phyloP scores from a whole-genome alignment of 305 asterid species.

The Rubia balearica region DNA sequence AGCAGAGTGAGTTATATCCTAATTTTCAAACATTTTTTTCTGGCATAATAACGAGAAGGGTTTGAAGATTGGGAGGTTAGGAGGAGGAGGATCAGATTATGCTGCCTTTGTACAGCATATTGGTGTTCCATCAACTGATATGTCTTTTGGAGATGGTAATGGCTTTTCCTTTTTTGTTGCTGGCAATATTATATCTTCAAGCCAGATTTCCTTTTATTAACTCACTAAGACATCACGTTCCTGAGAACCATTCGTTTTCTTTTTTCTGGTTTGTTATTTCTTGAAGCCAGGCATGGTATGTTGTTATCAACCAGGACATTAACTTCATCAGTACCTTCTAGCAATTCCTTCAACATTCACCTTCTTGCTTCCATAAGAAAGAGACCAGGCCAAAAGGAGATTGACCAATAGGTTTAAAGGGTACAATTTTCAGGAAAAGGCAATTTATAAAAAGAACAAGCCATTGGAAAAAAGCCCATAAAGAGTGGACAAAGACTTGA shows the following conservation, averaged over 20 bases:
- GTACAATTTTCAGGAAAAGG: not conserved
- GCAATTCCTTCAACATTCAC: not conserved
- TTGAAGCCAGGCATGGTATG: not conserved
- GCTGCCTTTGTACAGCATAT: slow-evolving; percentile 76
- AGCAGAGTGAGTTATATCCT: slow-evolving; percentile 7
- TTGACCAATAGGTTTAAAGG: not conserved
- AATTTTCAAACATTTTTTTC: not conserved
- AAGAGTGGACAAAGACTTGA: not conserved
- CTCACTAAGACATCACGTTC: not conserved
- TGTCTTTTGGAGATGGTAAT: slow-evolving; percentile 57
- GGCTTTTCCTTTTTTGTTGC: not conserved
- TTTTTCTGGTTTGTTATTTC: not conserved
- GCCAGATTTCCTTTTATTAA: slow-evolving; percentile 3
- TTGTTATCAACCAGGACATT: not conserved
- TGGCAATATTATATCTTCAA: slow-evolving; percentile 1
- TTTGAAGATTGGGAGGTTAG: slow-evolving; percentile 62
- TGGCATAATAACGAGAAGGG: slow-evolving; percentile 16
- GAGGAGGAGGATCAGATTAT: slow-evolving; percentile 77
- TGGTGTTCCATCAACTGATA: slow-evolving; percentile 64
- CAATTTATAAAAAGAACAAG: not conserved
- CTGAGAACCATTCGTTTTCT: not conserved
- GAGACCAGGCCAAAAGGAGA: not conserved
- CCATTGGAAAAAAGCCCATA: not conserved
- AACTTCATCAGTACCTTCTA: not conserved
- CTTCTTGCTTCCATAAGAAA: not conserved